A percentile compares a stretch with the other conserved stretches of the same genome.
Conservation (phyloP, 805 yeast species). For the Priceomyces medius region DNA sequence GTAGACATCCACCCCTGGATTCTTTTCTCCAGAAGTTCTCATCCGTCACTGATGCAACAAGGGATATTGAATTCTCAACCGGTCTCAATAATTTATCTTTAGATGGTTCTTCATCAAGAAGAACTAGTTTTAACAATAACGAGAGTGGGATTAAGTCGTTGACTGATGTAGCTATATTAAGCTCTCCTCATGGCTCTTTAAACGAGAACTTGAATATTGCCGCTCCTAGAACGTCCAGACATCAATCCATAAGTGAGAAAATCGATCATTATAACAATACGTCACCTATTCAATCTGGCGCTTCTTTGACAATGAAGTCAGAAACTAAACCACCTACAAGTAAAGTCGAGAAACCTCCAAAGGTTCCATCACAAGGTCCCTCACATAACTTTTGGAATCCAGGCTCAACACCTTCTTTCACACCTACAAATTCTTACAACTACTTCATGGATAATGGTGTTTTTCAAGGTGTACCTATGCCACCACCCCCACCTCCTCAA, state of each 20-base stretch:
- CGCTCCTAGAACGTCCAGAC: slow-evolving; percentile 36
- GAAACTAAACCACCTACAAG: slow-evolving; percentile 21
- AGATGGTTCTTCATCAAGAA: slow-evolving; percentile 37
- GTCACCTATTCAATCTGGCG: slow-evolving; percentile 46
- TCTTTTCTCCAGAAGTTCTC: slow-evolving; percentile 63
- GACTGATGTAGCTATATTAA: slow-evolving; percentile 14
- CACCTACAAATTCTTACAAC: slow-evolving; percentile 38
- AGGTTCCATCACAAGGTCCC: slow-evolving; percentile 8
- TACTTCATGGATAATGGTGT: slow-evolving; percentile 27
- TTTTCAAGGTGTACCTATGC: slow-evolving; percentile 20
- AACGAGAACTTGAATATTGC: slow-evolving; percentile 45
- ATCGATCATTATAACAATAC: slow-evolving; percentile 54
- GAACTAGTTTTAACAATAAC: slow-evolving; percentile 48
- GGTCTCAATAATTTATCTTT: slow-evolving; percentile 41
- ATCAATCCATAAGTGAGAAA: slow-evolving; percentile 60
- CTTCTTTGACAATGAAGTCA: slow-evolving; percentile 31
- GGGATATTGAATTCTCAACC: slow-evolving; percentile 56
- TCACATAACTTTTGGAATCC: slow-evolving; percentile 61
- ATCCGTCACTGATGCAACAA: slow-evolving; percentile 65
- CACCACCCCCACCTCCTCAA: slow-evolving; percentile 19
- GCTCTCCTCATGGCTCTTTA: slow-evolving; percentile 40
- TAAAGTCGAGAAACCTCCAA: slow-evolving; percentile 6
- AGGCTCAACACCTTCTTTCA: slow-evolving; percentile 59
- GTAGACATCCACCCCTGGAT: slow-evolving; percentile 45
- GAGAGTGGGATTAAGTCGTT: slow-evolving; percentile 25